Base-by-base conservation (phyloP, 2,329 filamentous ascomycete species). In the Fusarium drepaniforme region DNA sequence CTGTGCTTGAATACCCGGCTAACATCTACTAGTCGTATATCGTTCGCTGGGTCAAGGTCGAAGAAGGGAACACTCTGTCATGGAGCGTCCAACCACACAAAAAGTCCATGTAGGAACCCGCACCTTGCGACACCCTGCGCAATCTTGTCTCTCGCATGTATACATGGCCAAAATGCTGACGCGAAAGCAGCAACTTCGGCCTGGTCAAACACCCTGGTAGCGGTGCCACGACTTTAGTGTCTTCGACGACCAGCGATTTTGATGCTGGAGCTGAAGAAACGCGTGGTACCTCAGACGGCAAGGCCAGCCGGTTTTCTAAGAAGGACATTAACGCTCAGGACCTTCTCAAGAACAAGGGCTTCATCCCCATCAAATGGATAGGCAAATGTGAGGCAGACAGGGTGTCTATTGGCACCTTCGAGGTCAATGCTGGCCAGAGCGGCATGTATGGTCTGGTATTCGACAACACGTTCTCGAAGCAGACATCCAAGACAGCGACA, bases 21-120 rank as follows among this genome's bases (percentile, higher is more conserved):
- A 76, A 81, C 68, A 60, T 28, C n/a, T 42, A n/a, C 18, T 77
- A 98, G 97, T 98, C 95, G 75, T 99, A 99, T 85, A 95, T 99
- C 78, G 94, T 99, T 67, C 95, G 97, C 81, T 99, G 97, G 96
- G 94, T 98, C 78, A 93, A 95, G 82, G 96, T 98, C 77, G 92
- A 95, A 66, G 92, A 95, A 74, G 93, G 93, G 64, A 93, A 98
- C 83, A 98, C 96, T 61, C 95, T 99, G 79, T 98, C 96, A 18
- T 99, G 97, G 97, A 98, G 95, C 80, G 91, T 99, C 44, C 96
- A 98, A 82, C 97, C 97, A 51, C 95, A 98, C 84, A 98, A 97
- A 87, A 98, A 98, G 86, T 98, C 96, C 69, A 93, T 99, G 91
- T 93, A 85, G 79, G 86, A 42, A 69, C 21, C 23, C 35, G 28